These are phyloP conservation scores for Corymbia maculata DNA, from an alignment of 345 rosid species.

Conservation along the genomic window DNA sequence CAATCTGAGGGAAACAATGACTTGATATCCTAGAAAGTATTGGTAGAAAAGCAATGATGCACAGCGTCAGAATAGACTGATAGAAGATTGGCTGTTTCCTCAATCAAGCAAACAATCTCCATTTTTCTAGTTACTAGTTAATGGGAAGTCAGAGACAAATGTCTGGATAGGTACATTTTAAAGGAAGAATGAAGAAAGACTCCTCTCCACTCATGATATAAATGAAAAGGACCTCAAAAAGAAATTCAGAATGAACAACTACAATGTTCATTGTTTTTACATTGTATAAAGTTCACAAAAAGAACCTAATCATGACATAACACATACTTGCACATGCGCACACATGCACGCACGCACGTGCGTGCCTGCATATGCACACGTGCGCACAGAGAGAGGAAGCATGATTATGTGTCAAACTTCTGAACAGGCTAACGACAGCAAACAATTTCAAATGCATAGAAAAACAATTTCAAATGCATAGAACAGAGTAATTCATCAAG, in stretches of 20 bases:
- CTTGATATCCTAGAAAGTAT: constrained; percentile 53
- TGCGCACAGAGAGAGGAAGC: background rate
- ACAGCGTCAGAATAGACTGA: background rate
- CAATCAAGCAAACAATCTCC: background rate
- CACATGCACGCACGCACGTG: background rate
- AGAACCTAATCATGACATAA: background rate
- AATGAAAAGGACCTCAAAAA: background rate
- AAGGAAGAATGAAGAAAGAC: background rate
- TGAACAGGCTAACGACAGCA: background rate
- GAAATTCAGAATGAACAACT: background rate
- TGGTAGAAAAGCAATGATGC: background rate
- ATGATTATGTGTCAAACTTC: background rate
- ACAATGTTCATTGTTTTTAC: background rate
- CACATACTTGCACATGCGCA: background rate
- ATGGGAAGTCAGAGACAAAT: background rate
- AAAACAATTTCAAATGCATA: background rate
- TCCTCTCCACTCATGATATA: background rate
- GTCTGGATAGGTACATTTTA: background rate
- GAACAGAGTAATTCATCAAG: background rate
- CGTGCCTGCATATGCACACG: background rate
- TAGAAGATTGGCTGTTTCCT: background rate
- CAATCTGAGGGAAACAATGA: constrained; percentile 77
- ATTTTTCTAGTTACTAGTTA: background rate
- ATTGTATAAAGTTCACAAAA: background rate
- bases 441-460: background rate